Base-by-base conservation (phyloP, 257 asterid species). In the Solanum dulcamara region DNA sequence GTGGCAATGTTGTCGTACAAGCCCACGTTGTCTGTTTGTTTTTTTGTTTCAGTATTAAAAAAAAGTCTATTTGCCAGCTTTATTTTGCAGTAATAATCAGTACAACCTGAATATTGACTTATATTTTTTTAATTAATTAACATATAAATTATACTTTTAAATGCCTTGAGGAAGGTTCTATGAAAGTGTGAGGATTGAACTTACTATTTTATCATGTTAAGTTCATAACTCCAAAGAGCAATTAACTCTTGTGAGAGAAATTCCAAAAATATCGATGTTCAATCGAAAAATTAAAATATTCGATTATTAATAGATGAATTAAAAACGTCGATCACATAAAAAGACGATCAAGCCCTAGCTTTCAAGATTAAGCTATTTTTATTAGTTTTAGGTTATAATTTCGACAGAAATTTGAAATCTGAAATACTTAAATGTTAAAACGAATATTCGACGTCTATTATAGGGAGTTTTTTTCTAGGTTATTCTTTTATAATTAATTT, bases 1-100 rank as follows among this genome's bases (percentile, higher is more conserved):
- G 83, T 46, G 62, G 62, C 80, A 70, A 32, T 70, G 77, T 28
- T 28, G 67, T 77, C 24, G 46, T 26, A 24, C 8, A 17, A 1
- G 9, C 9, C 38, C 57, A 72, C 5, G 12, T 40, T 40, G 40
- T 40, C 35, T 72, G 2, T 24, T 40, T 37, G 8, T 8, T 64
- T 7, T 72, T 72, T 40, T 72, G 35, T 72, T 15, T 72, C 30
- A 18, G 4, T 70, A 2, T 14, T 2, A 6, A 64, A 68, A n/a
- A 72, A 71, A 12, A 72, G 22, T 72, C 51, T 55, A 1, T 57
- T 79, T 84, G 84, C 86, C 90, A 86, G 85, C 84, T 85, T 79
- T 75, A 68, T 68, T 66, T 55, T 42, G 50, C 85, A 83, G 85
- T 12, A 28, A 40, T 85, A 90, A 40, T 86, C 82, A 83, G 46